These are phyloP conservation scores for Mixia osmundae DNA, from an alignment of 1,284 basidiomycete genomes.

Conservation along the genomic window DNA sequence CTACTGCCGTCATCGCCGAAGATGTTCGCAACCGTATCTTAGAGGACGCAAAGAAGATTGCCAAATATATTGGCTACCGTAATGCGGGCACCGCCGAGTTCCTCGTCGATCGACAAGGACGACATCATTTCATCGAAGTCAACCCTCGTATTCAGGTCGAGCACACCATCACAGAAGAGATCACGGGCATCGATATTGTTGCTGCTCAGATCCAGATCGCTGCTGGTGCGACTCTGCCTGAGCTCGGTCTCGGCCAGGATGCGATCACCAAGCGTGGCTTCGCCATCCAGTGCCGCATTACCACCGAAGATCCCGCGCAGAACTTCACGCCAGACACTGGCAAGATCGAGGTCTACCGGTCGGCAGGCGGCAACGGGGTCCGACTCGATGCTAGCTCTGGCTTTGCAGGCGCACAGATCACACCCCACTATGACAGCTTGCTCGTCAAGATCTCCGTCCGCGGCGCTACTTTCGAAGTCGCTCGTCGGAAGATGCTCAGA, in stretches of 20 bases:
- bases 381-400: slow-evolving; percentile 92
- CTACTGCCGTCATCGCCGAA: slow-evolving; percentile 79
- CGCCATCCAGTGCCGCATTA: slow-evolving; percentile 96
- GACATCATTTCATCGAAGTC: slow-evolving; percentile 95
- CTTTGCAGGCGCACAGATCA: slow-evolving; percentile 97
- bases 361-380: slow-evolving; percentile 95
- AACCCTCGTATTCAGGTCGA: slow-evolving; percentile 83
- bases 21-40: slow-evolving; percentile 72
- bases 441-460: slow-evolving; percentile 91
- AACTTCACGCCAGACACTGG: slow-evolving; percentile 97
- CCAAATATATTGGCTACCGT: slow-evolving; percentile 72
- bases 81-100: slow-evolving; percentile 68
- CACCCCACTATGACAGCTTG: slow-evolving; percentile 84
- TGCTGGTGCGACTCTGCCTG: slow-evolving; percentile 79
- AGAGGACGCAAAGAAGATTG: slow-evolving; percentile 78
- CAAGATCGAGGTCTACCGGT: slow-evolving; percentile 97
- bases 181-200: slow-evolving; percentile 95
- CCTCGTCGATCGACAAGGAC: slow-evolving; percentile 79
- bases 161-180: slow-evolving; percentile 78
- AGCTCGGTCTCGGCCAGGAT: slow-evolving; percentile 91
- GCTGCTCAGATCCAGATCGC: slow-evolving; percentile 98
- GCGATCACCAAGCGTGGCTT: slow-evolving; percentile 88
- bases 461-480: slow-evolving; percentile 95
- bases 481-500: slow-evolving; percentile 94
- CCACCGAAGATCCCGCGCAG: slow-evolving; percentile 80